These are phyloP conservation scores for Coniosporium apollinis DNA, from an alignment of 495 filamentous ascomycete species.

Conservation along the genomic window DNA sequence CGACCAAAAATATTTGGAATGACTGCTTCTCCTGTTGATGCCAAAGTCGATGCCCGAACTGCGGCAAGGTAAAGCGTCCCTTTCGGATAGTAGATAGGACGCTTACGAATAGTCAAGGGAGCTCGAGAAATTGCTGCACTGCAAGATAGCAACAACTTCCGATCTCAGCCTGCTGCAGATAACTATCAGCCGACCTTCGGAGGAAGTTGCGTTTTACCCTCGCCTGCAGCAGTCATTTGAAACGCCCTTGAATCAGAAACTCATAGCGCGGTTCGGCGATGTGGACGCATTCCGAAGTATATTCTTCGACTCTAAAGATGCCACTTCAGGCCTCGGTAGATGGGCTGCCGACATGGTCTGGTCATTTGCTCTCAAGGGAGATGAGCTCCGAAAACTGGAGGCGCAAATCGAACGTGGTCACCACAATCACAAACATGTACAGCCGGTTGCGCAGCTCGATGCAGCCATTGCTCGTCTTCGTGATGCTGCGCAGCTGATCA, in stretches of 20 bases:
- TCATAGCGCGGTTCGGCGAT: slow-evolving; percentile 40
- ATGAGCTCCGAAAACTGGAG: slow-evolving; percentile 46
- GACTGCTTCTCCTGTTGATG: slow-evolving; percentile 95
- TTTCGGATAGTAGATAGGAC: not conserved
- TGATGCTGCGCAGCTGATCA: slow-evolving; percentile 42
- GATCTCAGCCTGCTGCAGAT: slow-evolving; percentile 45
- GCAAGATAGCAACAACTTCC: slow-evolving; percentile 66
- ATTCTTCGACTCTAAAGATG: slow-evolving; percentile 39
- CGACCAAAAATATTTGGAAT: slow-evolving; percentile 84
- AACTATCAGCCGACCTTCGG: slow-evolving; percentile 41
- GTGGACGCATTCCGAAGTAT: slow-evolving; percentile 39
- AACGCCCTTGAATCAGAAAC: slow-evolving; percentile 42
- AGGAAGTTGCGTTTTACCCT: slow-evolving; percentile 43
- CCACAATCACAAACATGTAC: slow-evolving; percentile 11
- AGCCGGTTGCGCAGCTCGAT: slow-evolving; percentile 28
- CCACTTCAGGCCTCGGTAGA: slow-evolving; percentile 52
- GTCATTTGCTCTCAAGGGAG: slow-evolving; percentile 50
- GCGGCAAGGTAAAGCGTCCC: slow-evolving; percentile 43
- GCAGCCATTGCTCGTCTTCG: slow-evolving; percentile 36
- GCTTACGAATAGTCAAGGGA: slow-evolving; percentile 27
- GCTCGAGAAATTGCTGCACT: slow-evolving; percentile 62
- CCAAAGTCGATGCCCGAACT: slow-evolving; percentile 47
- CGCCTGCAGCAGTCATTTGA: slow-evolving; percentile 33
- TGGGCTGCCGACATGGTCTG: slow-evolving; percentile 85
- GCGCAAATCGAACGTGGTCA: slow-evolving; percentile 33